These are phyloP conservation scores for Trypanosoma boissoni DNA, from an alignment of 208 protist genomes.

Conservation along the genomic window DNA sequence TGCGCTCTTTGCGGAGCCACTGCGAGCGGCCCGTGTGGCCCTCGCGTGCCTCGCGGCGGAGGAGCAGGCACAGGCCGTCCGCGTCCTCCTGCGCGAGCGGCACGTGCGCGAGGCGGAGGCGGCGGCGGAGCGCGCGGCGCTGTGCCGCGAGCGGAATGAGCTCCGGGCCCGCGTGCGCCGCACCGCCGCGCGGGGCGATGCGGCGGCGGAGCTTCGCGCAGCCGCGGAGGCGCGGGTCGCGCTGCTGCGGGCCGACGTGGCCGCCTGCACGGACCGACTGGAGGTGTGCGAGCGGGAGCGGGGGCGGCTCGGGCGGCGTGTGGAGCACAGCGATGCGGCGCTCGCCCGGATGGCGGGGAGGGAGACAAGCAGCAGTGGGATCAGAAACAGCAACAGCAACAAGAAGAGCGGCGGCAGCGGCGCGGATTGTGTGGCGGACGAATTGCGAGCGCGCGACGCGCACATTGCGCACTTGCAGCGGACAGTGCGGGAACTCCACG, in stretches of 20 bases:
- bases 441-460: not conserved
- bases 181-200: not conserved
- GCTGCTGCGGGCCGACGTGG: not conserved
- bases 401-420: too few relatives aligned
- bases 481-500: not conserved
- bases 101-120: too few relatives aligned
- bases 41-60: conserved; percentile 2
- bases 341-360: too few relatives aligned
- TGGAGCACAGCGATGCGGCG: not conserved
- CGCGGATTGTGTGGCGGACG: too few relatives aligned
- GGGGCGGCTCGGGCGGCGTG: too few relatives aligned
- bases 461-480: not conserved
- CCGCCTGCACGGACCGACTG: not conserved
- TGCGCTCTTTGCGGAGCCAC: conserved; percentile 8
- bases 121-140: too few relatives aligned
- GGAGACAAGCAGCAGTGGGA: too few relatives aligned
- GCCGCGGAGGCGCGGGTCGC: not conserved
- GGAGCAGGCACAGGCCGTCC: not conserved
- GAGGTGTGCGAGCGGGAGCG: not conserved
- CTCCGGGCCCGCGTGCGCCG: not conserved
- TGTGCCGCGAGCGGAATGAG: not conserved
- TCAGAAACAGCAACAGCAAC: too few relatives aligned
- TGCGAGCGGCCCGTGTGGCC: conserved; percentile 9
- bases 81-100: not conserved
- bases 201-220: not conserved